These are phyloP conservation scores for Phytophthora podocarpi DNA, from an alignment of 352 stramenopile genomes.

Conservation along the genomic window DNA sequence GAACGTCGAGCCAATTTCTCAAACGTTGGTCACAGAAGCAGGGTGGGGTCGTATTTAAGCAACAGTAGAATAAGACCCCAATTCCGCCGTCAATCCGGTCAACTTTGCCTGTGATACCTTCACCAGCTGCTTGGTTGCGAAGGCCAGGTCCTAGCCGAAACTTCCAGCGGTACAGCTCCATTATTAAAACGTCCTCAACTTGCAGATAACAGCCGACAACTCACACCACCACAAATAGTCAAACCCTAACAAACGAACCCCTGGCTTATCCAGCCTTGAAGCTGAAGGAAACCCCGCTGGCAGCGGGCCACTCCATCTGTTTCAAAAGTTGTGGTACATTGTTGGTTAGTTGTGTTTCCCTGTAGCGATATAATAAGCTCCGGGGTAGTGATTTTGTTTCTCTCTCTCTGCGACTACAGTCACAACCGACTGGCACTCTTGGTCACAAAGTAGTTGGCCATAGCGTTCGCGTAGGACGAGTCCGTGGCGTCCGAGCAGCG, in stretches of 20 bases:
- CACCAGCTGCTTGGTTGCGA: neutral
- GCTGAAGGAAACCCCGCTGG: no score
- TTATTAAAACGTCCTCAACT: no score
- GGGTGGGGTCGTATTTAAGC: neutral
- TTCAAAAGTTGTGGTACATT: conserved; percentile 11
- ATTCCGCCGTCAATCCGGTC: no score
- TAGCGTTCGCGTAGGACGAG: conserved; percentile 46
- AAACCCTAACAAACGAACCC: no score
- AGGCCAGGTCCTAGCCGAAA: conserved; percentile 10
- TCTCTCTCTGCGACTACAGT: conserved; percentile 16
- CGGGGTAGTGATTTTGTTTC: neutral
- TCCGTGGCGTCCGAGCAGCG: conserved; percentile 53
- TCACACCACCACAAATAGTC: conserved; percentile 17
- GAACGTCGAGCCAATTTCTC: neutral
- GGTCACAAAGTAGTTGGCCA: conserved; percentile 49
- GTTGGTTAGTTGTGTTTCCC: neutral
- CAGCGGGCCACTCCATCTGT: neutral
- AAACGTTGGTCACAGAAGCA: no score
- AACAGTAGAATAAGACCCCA: conserved; percentile 22
- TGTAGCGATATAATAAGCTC: no score
- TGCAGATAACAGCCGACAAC: no score
- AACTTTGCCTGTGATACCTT: no score
- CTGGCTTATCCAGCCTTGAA: neutral
- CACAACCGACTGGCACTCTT: conserved; percentile 48
- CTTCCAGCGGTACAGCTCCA: neutral